phyloP scores from a whole-genome alignment of 73 alveolate species.

The Paramecium bursaria region DNA sequence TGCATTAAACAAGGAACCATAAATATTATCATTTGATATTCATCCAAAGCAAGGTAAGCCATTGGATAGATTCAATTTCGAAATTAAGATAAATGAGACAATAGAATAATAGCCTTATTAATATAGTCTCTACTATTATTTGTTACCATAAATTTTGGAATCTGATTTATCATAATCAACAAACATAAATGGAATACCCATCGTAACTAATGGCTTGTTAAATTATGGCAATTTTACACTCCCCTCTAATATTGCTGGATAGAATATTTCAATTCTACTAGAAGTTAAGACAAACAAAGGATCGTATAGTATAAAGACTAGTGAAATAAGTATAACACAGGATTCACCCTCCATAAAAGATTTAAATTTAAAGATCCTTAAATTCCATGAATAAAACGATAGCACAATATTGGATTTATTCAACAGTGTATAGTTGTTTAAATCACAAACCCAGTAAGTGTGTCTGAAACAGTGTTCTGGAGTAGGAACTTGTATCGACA shows the following conservation, averaged over 20 bases:
- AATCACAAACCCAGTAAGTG: neutral
- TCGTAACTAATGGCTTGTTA: neutral
- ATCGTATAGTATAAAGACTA: no score
- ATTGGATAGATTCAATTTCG: neutral
- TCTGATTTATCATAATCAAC: neutral
- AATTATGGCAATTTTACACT: no score
- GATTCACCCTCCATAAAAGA: no score
- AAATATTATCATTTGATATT: neutral
- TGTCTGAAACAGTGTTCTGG: conserved; percentile 25
- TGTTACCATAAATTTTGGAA: neutral
- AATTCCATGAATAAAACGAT: no score
- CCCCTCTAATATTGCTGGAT: no score
- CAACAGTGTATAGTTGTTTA: no score
- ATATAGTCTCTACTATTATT: conserved; percentile 1
- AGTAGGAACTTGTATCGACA: conserved; percentile 2
- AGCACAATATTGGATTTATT: no score
- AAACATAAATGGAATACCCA: conserved; percentile 2
- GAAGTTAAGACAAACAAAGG: neutral
- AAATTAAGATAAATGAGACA: no score
- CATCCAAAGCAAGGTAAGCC: neutral
- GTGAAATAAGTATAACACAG: no score
- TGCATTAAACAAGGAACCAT: neutral
- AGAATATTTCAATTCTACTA: neutral
- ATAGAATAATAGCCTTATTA: neutral
- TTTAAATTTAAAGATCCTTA: no score